A percentile compares a stretch with the other conserved stretches of the same genome.
These are phyloP conservation scores for Aspergillus pseudotamarii DNA, from an alignment of 2,329 filamentous ascomycete genomes.

Conservation along the genomic window DNA sequence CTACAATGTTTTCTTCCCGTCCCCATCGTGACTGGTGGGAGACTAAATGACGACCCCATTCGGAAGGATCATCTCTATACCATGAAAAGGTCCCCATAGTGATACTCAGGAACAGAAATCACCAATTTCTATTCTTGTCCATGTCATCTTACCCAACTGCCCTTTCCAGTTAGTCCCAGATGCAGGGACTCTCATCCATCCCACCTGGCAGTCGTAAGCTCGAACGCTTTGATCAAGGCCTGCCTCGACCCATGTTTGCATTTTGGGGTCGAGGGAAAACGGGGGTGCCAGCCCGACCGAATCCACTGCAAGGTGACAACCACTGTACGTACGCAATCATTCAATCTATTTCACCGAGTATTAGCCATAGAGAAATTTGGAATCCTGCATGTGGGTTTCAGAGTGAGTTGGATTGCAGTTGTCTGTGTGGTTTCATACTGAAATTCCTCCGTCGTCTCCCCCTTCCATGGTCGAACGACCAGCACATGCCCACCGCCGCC, in stretches of 20 bases:
- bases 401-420: neutral
- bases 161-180: slow-evolving; percentile 8
- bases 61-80: slow-evolving; percentile 4
- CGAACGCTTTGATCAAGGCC: neutral
- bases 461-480: neutral
- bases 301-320: neutral
- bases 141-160: slow-evolving; percentile 1
- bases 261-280: neutral
- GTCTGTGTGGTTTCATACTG: neutral
- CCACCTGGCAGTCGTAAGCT: slow-evolving; percentile 6
- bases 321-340: neutral
- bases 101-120: slow-evolving; percentile 4
- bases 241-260: neutral
- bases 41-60: neutral
- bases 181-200: slow-evolving; percentile 8
- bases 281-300: neutral
- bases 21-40: neutral
- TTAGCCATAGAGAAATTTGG: neutral
- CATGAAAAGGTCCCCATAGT: neutral
- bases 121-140: neutral
- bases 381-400: neutral
- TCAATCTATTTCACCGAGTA: neutral
- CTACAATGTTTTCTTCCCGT: neutral
- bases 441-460: neutral
- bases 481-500: slow-evolving; percentile 23